phyloP scores from a whole-genome alignment of 2,329 filamentous ascomycete genomes.

The Penicillium capsulatum region DNA sequence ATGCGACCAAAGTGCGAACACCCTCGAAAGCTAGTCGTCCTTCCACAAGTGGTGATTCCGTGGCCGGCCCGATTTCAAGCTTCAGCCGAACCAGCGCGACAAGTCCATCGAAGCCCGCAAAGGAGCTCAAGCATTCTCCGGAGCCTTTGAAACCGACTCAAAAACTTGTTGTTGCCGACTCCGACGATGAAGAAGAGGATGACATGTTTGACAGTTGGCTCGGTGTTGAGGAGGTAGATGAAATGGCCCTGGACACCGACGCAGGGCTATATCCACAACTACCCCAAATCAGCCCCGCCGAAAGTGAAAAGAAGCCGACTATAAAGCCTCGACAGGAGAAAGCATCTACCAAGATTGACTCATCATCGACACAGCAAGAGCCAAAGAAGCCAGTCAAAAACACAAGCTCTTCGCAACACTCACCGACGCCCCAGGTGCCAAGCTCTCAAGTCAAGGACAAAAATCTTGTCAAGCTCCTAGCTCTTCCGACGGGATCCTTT shows the following conservation, averaged over 20 bases:
- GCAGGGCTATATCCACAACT: constrained; percentile 31
- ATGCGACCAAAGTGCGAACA: constrained; percentile 23
- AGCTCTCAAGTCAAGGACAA: constrained; percentile 23
- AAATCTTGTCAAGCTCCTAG: constrained; percentile 31
- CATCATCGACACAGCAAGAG: not conserved
- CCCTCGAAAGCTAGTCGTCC: constrained; percentile 13
- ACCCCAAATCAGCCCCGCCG: constrained; percentile 19
- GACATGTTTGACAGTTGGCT: constrained; percentile 27
- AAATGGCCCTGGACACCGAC: constrained; percentile 20
- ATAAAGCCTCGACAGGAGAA: not conserved
- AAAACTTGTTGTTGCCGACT: constrained; percentile 32
- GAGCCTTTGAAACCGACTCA: constrained; percentile 6
- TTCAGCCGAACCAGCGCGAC: constrained; percentile 8
- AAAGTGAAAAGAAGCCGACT: constrained; percentile 5
- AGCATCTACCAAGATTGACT: not conserved
- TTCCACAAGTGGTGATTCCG: constrained; percentile 1
- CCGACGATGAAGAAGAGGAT: constrained; percentile 37
- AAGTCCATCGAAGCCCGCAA: constrained; percentile 6
- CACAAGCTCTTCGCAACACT: constrained; percentile 11
- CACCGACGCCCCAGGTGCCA: constrained; percentile 11
- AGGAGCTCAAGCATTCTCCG: constrained; percentile 8
- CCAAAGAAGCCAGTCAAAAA: not conserved
- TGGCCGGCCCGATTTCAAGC: constrained; percentile 3
- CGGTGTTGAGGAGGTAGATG: constrained; percentile 18
- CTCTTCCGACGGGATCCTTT: constrained; percentile 25